Evolutionary conservation across 208 protist genomes (phyloP).

Genomic region (Leishmania aethiopica): DNA sequence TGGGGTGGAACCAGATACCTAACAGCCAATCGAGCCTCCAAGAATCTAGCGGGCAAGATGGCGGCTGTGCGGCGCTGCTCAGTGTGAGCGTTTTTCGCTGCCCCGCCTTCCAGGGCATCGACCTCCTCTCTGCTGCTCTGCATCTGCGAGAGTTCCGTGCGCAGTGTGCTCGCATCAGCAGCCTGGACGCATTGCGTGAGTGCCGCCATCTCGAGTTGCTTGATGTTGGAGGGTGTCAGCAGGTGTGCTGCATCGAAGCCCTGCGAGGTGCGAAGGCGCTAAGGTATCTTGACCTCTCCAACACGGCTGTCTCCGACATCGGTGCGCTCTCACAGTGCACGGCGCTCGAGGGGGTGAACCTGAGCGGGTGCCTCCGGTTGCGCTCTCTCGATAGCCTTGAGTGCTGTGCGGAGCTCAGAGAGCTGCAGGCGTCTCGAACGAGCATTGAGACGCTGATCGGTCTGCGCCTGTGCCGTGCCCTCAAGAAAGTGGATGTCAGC

Average conservation of each 20-base stretch:
- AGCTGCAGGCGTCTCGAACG: not conserved
- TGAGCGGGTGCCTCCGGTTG: not conserved
- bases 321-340: not conserved
- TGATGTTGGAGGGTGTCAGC: not conserved
- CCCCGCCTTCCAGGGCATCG: not conserved
- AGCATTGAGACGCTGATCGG: not conserved
- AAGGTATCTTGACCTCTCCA: not conserved
- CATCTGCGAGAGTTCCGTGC: not conserved
- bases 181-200: not conserved
- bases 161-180: not conserved
- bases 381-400: not conserved
- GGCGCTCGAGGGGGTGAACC: not conserved
- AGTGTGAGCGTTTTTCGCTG: slow-evolving; percentile 1
- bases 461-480: slow-evolving; percentile 1
- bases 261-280: not conserved
- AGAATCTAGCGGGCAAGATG: not conserved
- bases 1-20: not conserved
- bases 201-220: not conserved
- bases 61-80: not conserved
- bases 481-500: slow-evolving; percentile 1
- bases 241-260: slow-evolving; percentile 1
- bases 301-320: not conserved
- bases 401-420: slow-evolving; percentile 1
- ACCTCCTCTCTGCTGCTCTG: not conserved
- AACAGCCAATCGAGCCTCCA: not conserved